Base-by-base conservation (phyloP, 2,329 filamentous ascomycete genomes). In the Alternaria gaisen region DNA sequence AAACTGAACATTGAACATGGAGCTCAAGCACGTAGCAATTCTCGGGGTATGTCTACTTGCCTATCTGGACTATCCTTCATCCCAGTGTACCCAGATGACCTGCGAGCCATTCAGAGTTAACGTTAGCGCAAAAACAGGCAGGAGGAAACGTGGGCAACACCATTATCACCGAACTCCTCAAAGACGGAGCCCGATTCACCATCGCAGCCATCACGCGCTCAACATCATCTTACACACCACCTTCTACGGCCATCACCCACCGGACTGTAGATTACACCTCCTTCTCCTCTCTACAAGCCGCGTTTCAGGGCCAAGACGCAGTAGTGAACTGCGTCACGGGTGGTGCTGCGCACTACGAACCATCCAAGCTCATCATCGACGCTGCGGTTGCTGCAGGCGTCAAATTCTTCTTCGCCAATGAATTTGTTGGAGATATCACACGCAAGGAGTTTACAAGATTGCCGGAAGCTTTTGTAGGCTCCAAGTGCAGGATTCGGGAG, bases 291-390 rank as follows among this genome's bases (percentile, higher is more conserved):
- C 73, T 78, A 5, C 60, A 56, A 18, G 63, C 78, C 3, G 83
- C 82, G 1, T 81, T 90, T 30, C 62, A 78, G 14, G 83, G 82
- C 34, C 83, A 87, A 61, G 87, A 89, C 58, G 87, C 84, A 0
- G 76, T 89, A 30, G 75, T 89, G 22, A 77, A 74, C 58, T 80
- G 80, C 18, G 77, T 82, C 3, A 77, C 86, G 24, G 82, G 81
- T 8, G 78, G 79, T n/a, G 74, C 76, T 3, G 78, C 79, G 18
- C 78, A 81, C 24, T 75, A 72, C 60, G 73, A 74, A 1, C 70
- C 83, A 1, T 86, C 86, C 64, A 82, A 80, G 42, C 68, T 71
- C 26, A 72, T 78, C 58, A 73, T 77, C 44, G 75, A 79, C 47
- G 76, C 76, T 0, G 75, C 75, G 0, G 56, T 78, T 20, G 69